Evolutionary conservation across 2,329 filamentous ascomycete species (phyloP).

Genomic region (Ceratocystis destructans): DNA sequence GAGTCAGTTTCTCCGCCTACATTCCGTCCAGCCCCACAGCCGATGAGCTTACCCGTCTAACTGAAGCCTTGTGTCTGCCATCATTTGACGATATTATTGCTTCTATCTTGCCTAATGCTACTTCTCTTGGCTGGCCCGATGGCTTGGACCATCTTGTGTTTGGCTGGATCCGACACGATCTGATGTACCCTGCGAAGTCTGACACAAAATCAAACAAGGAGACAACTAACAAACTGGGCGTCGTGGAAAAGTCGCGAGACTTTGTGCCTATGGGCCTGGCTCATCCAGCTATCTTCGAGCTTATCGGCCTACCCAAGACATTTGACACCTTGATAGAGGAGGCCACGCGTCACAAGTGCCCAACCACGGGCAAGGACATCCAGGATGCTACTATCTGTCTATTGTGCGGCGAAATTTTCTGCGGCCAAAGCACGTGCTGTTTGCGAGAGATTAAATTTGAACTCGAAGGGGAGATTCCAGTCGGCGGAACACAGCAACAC

Average conservation of each 20-base stretch:
- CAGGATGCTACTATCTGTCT: conserved; percentile 84
- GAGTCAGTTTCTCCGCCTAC: conserved; percentile 70
- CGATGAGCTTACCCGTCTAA: conserved; percentile 71
- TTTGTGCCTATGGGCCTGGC: conserved; percentile 38
- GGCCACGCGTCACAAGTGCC: conserved; percentile 69
- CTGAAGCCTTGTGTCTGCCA: conserved; percentile 60
- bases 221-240: background rate
- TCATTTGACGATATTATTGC: conserved; percentile 65
- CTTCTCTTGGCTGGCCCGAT: conserved; percentile 23
- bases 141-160: conserved; percentile 31
- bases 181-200: conserved; percentile 26
- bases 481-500: conserved; percentile 85
- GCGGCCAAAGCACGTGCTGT: conserved; percentile 86
- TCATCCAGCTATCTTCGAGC: conserved; percentile 86
- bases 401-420: conserved; percentile 94
- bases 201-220: background rate
- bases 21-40: conserved; percentile 48
- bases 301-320: conserved; percentile 81
- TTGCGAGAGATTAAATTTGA: conserved; percentile 45
- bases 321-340: conserved; percentile 90
- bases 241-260: background rate
- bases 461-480: conserved; percentile 32
- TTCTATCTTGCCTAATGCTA: conserved; percentile 35
- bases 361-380: conserved; percentile 80
- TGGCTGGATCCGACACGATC: conserved; percentile 63